Evolutionary conservation across 1,284 basidiomycete genomes (phyloP).

Genomic region (Apiotrichum akiyoshidainum): DNA sequence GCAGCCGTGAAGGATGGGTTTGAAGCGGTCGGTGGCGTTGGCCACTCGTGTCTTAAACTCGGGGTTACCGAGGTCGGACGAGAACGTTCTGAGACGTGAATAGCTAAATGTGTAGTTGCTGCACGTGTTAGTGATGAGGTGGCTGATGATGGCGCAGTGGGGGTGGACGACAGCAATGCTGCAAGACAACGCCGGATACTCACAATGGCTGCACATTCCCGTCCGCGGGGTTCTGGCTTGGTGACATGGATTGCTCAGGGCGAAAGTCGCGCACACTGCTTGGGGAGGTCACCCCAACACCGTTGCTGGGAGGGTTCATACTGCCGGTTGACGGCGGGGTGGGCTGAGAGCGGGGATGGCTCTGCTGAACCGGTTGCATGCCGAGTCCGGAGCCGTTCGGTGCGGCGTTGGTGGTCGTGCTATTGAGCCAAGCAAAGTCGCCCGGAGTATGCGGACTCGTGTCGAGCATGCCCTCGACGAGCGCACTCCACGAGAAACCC

Average conservation of each 20-base stretch:
- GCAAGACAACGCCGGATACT: not conserved
- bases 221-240: not conserved
- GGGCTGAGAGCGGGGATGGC: not conserved
- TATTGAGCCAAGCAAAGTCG: slow-evolving; percentile 19
- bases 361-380: not conserved
- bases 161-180: too few species aligned
- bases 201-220: slow-evolving; percentile 8
- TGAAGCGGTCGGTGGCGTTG: slow-evolving; percentile 17
- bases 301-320: not conserved
- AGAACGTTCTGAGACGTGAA: slow-evolving; percentile 18
- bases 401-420: not conserved
- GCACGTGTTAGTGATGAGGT: not conserved
- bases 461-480: slow-evolving; percentile 21
- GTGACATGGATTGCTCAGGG: slow-evolving; percentile 5
- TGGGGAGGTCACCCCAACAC: not conserved
- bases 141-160: too few species aligned
- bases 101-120: slow-evolving; percentile 21
- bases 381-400: not conserved
- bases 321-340: not conserved
- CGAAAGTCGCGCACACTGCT: not conserved
- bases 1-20: slow-evolving; percentile 19
- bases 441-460: not conserved
- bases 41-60: slow-evolving; percentile 12
- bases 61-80: slow-evolving; percentile 9
- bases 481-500: slow-evolving; percentile 18